A percentile compares a stretch with the other conserved stretches of the same genome.
These are phyloP conservation scores for Fusarium sp. DNA, from an alignment of 2,329 filamentous ascomycete genomes.

Conservation along the genomic window DNA sequence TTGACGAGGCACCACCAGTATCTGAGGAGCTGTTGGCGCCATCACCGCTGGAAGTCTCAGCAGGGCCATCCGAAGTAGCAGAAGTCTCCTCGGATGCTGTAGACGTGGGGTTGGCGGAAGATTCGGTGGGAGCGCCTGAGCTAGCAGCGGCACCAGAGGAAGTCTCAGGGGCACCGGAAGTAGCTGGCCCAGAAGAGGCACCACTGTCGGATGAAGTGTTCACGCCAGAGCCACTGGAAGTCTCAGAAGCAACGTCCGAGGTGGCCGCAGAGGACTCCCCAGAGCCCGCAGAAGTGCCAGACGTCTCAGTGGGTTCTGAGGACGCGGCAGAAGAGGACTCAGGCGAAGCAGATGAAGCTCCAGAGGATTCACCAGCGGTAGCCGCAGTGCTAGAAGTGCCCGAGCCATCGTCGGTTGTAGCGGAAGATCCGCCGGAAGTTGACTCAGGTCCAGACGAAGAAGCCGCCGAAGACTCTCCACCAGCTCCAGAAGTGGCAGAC, in stretches of 20 bases:
- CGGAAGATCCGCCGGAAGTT: background rate
- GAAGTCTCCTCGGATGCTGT: background rate
- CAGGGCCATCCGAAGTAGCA: background rate
- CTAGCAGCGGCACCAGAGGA: background rate
- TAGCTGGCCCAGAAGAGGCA: background rate
- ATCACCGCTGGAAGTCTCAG: background rate
- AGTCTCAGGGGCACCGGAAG: background rate
- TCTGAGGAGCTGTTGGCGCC: background rate
- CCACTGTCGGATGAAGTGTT: background rate
- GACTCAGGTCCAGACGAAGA: background rate
- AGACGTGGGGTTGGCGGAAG: background rate
- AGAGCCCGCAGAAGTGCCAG: fast-evolving
- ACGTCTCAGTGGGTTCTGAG: background rate
- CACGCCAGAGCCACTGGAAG: background rate
- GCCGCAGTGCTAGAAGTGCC: background rate
- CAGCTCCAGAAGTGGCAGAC: background rate
- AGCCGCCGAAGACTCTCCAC: background rate
- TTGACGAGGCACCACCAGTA: background rate
- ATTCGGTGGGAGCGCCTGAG: background rate
- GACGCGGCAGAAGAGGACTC: background rate
- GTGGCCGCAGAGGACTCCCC: background rate
- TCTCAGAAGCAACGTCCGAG: background rate
- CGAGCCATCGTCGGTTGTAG: background rate
- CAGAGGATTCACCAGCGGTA: background rate
- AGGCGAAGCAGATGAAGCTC: background rate